phyloP scores from a whole-genome alignment of 805 yeast species.

The Starmera caribaea region DNA sequence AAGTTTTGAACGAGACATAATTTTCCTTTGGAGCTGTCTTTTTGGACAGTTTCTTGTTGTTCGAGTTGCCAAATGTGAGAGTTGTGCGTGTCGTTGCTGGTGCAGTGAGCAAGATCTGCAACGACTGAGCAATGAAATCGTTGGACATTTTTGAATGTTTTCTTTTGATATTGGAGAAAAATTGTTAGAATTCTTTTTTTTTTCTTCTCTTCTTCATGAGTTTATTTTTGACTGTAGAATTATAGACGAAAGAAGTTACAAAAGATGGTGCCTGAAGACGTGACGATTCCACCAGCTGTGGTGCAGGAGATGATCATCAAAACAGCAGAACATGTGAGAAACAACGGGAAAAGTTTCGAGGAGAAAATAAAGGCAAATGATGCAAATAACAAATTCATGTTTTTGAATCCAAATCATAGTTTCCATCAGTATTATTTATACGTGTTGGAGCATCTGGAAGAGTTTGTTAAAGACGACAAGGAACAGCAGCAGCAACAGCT shows the following conservation, averaged over 20 bases:
- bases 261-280: conserved; percentile 26
- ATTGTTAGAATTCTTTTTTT: too few relatives aligned
- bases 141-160: not conserved
- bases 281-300: conserved; percentile 47
- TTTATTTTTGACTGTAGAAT: too few relatives aligned
- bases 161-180: too few relatives aligned
- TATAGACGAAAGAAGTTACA: too few relatives aligned
- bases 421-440: conserved; percentile 48
- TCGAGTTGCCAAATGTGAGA: not conserved
- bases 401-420: conserved; percentile 44
- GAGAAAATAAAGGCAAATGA: conserved; percentile 39
- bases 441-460: conserved; percentile 27
- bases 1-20: conserved; percentile 42
- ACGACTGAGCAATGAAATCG: not conserved
- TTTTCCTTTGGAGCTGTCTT: conserved; percentile 5
- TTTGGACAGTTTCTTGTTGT: not conserved
- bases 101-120: not conserved
- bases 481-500: conserved; percentile 15
- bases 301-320: conserved; percentile 48
- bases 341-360: conserved; percentile 65
- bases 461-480: conserved; percentile 3
- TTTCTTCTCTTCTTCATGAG: too few relatives aligned
- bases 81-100: not conserved
- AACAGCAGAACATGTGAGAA: conserved; percentile 59
- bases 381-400: conserved; percentile 47